Base-by-base conservation (phyloP, 2,329 filamentous ascomycete species). In the Berkeleyomyces rouxiae region DNA sequence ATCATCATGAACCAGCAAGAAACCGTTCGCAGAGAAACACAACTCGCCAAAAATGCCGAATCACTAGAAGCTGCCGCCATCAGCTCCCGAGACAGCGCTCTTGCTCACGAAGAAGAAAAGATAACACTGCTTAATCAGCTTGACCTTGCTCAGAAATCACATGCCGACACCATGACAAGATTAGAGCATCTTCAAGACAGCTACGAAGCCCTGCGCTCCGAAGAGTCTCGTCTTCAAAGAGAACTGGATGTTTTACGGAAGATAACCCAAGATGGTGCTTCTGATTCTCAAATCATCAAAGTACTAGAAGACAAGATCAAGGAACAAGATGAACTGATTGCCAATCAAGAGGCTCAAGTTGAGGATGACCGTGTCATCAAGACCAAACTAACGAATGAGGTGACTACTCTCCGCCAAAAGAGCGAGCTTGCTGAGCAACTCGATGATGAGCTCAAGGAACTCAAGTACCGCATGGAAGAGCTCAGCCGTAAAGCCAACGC, bases 241-340 rank as follows among this genome's bases (percentile, higher is more conserved):
- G 78, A 82, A 69, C 76, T 79, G 7, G 77, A 78, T 69, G 72
- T 79, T 62, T 70, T 80, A 60, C 70, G 76, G 67, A 75, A 77
- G 68, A 72, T 81, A 73, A 74, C 77, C 70, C 67, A 76, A 71
- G 73, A 81, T 74, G 74, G 82, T 70, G 73, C 76, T 71, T 76
- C 75, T 71, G 80, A 74, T 70, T 78, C 74, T 31, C 76, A 78
- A 62, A 74, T 78, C 59, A 78, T 82, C 66, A 75, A 76, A 72
- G 72, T 77, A 65, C 74, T 86, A 67, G 76, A 84, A 67, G 73
- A 75, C 51, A 79, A 80, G 67, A 74, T 85, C 33, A 79, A 80
- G 47, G 82, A 89, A 67, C 83, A 87, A 68, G 84, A 88, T 70
- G 79, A 85, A 64, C 76, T 89, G 59, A 90, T 91, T 69, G 82